phyloP scores from a whole-genome alignment of 1,139 yeast species.

The Keqinozyma sinolaborantium region DNA sequence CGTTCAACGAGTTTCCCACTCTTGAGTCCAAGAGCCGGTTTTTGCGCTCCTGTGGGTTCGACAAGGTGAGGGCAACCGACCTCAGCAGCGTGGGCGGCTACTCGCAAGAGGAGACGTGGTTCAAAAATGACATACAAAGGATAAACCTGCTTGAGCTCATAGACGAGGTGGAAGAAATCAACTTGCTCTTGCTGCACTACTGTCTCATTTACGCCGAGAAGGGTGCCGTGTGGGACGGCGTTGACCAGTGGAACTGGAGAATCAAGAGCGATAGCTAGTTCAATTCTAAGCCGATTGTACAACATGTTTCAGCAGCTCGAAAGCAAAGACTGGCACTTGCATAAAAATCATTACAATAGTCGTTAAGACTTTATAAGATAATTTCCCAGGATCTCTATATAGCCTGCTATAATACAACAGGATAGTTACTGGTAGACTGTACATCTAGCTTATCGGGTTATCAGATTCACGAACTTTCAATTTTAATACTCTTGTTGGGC shows the following conservation, averaged over 20 bases:
- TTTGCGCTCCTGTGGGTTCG: slow-evolving; percentile 19
- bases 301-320: too few species aligned
- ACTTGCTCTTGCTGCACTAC: slow-evolving; percentile 72
- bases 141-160: slow-evolving; percentile 67
- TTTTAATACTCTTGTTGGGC: too few species aligned
- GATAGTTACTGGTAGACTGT: too few species aligned
- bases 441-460: too few species aligned
- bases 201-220: slow-evolving; percentile 36
- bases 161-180: slow-evolving; percentile 88
- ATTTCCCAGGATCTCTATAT: too few species aligned
- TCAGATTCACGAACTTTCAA: too few species aligned
- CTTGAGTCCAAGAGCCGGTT: slow-evolving; percentile 42
- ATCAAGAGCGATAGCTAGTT: too few species aligned
- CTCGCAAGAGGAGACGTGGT: slow-evolving; percentile 43
- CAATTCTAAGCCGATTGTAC: too few species aligned
- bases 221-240: slow-evolving; percentile 1
- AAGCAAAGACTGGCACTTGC: too few species aligned
- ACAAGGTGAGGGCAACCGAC: slow-evolving; percentile 37
- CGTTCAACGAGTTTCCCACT: slow-evolving; percentile 33
- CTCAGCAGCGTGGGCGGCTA: slow-evolving; percentile 58
- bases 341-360: too few species aligned
- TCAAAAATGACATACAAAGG: slow-evolving; percentile 46
- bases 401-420: too few species aligned
- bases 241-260: slow-evolving; percentile 4
- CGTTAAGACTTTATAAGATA: too few species aligned